Conservation (phyloP, 2,329 filamentous ascomycete species). For the Elsinoe fawcettii region DNA sequence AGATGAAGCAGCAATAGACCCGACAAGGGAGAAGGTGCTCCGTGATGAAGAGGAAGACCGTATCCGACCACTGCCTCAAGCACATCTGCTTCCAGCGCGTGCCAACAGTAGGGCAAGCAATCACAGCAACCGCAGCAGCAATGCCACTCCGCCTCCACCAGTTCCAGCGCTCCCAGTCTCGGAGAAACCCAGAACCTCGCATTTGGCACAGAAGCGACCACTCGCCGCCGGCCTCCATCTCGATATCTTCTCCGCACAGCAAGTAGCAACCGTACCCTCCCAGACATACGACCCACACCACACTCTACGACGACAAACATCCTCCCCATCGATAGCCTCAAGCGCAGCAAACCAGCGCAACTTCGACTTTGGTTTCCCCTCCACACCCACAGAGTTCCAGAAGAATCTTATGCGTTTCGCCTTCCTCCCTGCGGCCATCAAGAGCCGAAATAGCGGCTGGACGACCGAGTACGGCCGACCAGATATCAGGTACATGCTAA, state of each 20-base stretch:
- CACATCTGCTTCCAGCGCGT: conserved; percentile 32
- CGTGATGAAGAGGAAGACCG: conserved; percentile 76
- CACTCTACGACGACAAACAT: neutral
- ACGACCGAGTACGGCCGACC: conserved; percentile 87
- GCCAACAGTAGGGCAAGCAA: conserved; percentile 21
- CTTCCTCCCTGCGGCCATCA: conserved; percentile 54
- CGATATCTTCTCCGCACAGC: conserved; percentile 37
- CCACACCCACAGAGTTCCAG: conserved; percentile 78
- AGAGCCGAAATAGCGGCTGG: conserved; percentile 62
- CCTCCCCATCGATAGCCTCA: conserved; percentile 16
- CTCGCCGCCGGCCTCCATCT: conserved; percentile 21
- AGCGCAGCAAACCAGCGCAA: conserved; percentile 21
- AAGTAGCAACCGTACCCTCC: conserved; percentile 25
- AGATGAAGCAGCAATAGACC: conserved; percentile 71
- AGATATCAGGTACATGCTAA: conserved; percentile 78
- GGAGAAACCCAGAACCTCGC: conserved; percentile 36
- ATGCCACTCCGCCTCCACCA: conserved; percentile 40
- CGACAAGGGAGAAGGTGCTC: conserved; percentile 70
- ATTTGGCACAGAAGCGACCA: conserved; percentile 26
- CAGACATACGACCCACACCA: conserved; percentile 17
- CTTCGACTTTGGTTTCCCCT: conserved; percentile 61
- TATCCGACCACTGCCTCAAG: conserved; percentile 69
- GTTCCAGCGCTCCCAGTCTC: conserved; percentile 27
- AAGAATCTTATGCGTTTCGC: conserved; percentile 87
- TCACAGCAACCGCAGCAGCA: conserved; percentile 15